A percentile compares a stretch with the other conserved stretches of the same genome.
Evolutionary conservation across 2,329 filamentous ascomycete species (phyloP).

Genomic region (Alternaria longipes): DNA sequence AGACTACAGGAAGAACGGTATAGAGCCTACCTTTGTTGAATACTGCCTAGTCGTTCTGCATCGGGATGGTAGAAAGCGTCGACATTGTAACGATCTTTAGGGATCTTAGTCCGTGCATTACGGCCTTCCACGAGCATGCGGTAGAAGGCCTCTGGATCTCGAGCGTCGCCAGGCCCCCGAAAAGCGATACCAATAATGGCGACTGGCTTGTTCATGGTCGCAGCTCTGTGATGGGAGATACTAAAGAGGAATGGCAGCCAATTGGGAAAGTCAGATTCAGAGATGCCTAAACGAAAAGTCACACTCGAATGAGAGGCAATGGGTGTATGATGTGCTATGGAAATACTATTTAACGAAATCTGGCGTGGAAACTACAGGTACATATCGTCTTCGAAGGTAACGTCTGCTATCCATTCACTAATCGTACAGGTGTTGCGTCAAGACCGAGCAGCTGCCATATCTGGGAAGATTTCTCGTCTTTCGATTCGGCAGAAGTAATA

Average conservation of each 20-base stretch:
- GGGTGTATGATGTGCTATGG: neutral
- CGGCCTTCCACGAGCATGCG: constrained; percentile 22
- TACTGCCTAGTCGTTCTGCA: constrained; percentile 17
- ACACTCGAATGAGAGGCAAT: neutral
- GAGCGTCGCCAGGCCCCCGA: constrained; percentile 27
- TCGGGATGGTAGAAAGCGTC: constrained; percentile 30
- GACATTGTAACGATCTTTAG: constrained; percentile 23
- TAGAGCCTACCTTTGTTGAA: constrained; percentile 8
- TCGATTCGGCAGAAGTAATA: neutral
- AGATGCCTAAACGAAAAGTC: neutral
- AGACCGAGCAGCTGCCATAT: neutral
- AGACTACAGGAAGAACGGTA: neutral
- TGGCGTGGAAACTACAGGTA: neutral
- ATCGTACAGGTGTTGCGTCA: neutral
- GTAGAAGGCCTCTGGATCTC: constrained; percentile 25
- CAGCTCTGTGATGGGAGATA: neutral
- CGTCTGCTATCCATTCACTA: neutral
- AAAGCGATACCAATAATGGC: constrained; percentile 43
- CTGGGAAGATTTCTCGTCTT: neutral
- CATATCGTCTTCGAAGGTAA: neutral
- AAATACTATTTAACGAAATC: neutral
- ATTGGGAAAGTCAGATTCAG: neutral
- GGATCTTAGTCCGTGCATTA: constrained; percentile 20
- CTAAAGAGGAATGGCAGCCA: neutral
- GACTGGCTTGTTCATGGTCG: constrained; percentile 30